phyloP scores from a whole-genome alignment of 1,139 yeast species.

The Schwanniomyces etchellsii region DNA sequence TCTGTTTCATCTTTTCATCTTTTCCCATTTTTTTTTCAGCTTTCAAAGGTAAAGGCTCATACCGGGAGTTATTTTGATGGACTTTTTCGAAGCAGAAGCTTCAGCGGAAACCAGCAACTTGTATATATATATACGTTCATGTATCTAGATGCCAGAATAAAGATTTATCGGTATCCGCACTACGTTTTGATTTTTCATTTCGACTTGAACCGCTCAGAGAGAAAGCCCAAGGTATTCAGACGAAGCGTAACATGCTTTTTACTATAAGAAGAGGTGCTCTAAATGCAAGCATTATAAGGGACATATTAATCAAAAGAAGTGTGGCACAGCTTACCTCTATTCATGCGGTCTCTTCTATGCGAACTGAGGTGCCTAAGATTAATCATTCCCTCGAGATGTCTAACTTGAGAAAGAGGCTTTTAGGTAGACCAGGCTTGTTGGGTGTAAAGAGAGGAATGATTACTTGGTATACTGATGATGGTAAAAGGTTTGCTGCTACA shows the following conservation, averaged over 20 bases:
- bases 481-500: constrained; percentile 74
- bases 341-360: constrained; percentile 45
- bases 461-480: constrained; percentile 66
- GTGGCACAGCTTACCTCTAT: constrained; percentile 52
- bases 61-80: too few relatives aligned
- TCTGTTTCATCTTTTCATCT: not conserved
- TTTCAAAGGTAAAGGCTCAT: too few relatives aligned
- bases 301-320: constrained; percentile 18
- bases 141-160: not conserved
- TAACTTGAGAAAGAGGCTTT: constrained; percentile 60
- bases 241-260: too few relatives aligned
- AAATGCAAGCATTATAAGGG: too few relatives aligned
- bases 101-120: too few relatives aligned
- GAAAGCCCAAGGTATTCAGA: too few relatives aligned
- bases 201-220: too few relatives aligned
- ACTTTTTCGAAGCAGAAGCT: too few relatives aligned
- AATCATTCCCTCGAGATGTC: constrained; percentile 55
- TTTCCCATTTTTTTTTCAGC: not conserved
- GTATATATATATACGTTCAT: not conserved
- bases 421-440: constrained; percentile 75
- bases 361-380: constrained; percentile 36
- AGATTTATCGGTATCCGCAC: not conserved
- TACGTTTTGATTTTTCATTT: too few relatives aligned
- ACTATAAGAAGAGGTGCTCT: too few relatives aligned
- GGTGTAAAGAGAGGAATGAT: constrained; percentile 90